phyloP scores from a whole-genome alignment of 129 eudicot species.

The carrot (Daucus carota) region DNA sequence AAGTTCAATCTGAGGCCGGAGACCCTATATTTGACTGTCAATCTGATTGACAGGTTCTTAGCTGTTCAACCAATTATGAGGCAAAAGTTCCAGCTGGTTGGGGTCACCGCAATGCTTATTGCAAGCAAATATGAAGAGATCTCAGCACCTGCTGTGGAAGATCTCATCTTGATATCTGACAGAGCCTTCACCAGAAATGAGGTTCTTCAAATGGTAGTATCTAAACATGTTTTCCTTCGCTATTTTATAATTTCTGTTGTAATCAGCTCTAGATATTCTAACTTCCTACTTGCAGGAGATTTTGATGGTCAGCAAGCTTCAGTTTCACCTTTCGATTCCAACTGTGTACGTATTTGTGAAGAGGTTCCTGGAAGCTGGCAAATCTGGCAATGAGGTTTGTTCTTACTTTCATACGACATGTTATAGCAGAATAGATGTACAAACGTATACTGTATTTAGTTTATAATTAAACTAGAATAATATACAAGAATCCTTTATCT shows the following conservation, averaged over 20 bases:
- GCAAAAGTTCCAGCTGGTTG: slow-evolving; percentile 82
- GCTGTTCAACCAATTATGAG: slow-evolving; percentile 35
- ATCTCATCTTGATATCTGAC: slow-evolving; percentile 76
- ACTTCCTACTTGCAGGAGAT: slow-evolving; percentile 42
- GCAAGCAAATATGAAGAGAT: slow-evolving; percentile 97
- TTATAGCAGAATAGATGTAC: background rate
- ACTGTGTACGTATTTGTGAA: slow-evolving; percentile 66
- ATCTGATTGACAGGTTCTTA: slow-evolving; percentile 65
- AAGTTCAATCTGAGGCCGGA: slow-evolving; percentile 75
- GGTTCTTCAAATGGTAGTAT: slow-evolving; percentile 79
- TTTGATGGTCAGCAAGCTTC: slow-evolving; percentile 65
- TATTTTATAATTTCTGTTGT: background rate
- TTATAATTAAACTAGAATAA: background rate
- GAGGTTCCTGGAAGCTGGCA: slow-evolving; percentile 86
- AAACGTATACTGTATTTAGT: background rate
- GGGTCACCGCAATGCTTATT: slow-evolving; percentile 77
- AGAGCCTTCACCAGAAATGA: slow-evolving; percentile 73
- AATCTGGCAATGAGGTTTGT: slow-evolving; percentile 47
- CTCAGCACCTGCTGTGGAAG: slow-evolving; percentile 72
- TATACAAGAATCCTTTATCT: background rate
- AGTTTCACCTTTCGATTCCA: slow-evolving; percentile 76
- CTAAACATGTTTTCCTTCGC: background rate
- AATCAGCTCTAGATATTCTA: background rate
- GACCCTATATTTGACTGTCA: slow-evolving; percentile 72
- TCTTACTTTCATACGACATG: background rate